phyloP scores from a whole-genome alignment of 495 filamentous ascomycete species.

The Tuber indicum region DNA sequence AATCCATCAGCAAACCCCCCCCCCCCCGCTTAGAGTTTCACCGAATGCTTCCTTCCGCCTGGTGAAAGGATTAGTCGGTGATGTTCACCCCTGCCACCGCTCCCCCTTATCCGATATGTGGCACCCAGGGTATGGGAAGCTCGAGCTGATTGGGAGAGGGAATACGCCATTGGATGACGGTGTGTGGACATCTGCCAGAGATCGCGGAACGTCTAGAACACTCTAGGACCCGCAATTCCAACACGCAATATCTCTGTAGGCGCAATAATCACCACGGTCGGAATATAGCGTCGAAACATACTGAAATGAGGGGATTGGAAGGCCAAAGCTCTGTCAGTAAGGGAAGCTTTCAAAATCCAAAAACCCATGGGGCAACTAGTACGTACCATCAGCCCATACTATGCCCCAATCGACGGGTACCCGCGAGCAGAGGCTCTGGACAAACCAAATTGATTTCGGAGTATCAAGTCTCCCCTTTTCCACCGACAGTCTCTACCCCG shows the following conservation, averaged over 20 bases:
- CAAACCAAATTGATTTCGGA: neutral
- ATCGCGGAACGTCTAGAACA: neutral
- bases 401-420: neutral
- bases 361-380: neutral
- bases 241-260: neutral
- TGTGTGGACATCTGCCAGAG: neutral
- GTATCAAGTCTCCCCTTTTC: neutral
- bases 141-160: neutral
- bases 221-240: neutral
- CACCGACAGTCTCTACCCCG: no score
- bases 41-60: conserved; percentile 9
- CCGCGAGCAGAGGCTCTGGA: neutral
- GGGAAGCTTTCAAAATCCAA: neutral
- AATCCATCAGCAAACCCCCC: neutral
- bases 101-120: neutral
- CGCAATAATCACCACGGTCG: neutral
- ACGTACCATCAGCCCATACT: neutral
- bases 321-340: neutral
- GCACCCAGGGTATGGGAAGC: neutral
- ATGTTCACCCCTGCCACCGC: neutral
- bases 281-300: neutral
- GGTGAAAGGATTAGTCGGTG: neutral
- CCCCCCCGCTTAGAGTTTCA: neutral
- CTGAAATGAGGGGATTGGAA: neutral
- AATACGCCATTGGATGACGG: no score